A percentile compares a stretch with the other conserved stretches of the same genome.
Conservation (phyloP, 208 protist genomes). For the Wallacemonas sp. region DNA sequence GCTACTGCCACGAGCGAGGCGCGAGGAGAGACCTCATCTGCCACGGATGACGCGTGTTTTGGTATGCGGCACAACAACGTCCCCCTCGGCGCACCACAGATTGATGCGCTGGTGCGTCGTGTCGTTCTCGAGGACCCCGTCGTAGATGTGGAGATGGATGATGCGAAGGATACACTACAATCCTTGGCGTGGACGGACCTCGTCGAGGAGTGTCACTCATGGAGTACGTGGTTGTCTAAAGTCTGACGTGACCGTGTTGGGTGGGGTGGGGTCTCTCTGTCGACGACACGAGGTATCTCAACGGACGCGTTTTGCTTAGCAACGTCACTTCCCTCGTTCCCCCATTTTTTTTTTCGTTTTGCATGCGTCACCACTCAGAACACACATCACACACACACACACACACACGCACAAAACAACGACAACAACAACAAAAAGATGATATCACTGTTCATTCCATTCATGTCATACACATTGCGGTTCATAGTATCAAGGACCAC, state of each 20-base stretch:
- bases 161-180: too few species aligned
- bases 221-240: slow-evolving; percentile 68
- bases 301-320: too few species aligned
- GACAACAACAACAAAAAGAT: too few species aligned
- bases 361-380: background rate
- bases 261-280: too few species aligned
- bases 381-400: too few species aligned
- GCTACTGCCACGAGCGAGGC: background rate
- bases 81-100: slow-evolving; percentile 34
- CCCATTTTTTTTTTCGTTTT: background rate
- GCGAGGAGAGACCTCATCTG: too few species aligned
- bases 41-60: background rate
- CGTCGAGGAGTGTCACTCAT: slow-evolving; percentile 52
- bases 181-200: slow-evolving; percentile 65
- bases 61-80: background rate
- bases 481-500: too few species aligned
- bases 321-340: too few species aligned
- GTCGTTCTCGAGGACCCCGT: slow-evolving; percentile 48
- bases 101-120: slow-evolving; percentile 46
- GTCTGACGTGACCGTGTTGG: slow-evolving; percentile 24
- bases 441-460: too few species aligned
- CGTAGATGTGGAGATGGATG: slow-evolving; percentile 63
- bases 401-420: too few species aligned
- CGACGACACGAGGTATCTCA: too few species aligned
- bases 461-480: too few species aligned